A percentile compares a stretch with the other conserved stretches of the same genome.
phyloP scores from a whole-genome alignment of 1,139 yeast genomes.

The Sugiyamaella neomexicana region DNA sequence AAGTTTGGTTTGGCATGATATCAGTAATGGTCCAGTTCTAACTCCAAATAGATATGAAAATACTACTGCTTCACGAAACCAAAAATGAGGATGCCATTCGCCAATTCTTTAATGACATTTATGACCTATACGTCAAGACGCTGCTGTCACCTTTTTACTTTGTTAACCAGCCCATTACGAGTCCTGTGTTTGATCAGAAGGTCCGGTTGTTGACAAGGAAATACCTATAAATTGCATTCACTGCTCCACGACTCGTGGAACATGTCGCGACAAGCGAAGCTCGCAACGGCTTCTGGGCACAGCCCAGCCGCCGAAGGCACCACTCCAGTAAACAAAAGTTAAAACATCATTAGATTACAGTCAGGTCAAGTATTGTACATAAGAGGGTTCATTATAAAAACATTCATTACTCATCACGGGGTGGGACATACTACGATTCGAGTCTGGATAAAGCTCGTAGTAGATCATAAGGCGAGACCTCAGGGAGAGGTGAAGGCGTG shows the following conservation, averaged over 20 bases:
- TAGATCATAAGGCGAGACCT: constrained; percentile 20
- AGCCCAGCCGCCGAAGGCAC: neutral
- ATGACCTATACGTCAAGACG: constrained; percentile 85
- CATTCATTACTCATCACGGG: constrained; percentile 9
- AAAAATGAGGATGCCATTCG: constrained; percentile 70
- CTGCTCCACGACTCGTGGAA: too few relatives aligned
- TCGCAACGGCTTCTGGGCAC: neutral
- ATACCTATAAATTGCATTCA: constrained; percentile 51
- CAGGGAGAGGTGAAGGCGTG: neutral
- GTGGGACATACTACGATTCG: constrained; percentile 5
- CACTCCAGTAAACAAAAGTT: neutral
- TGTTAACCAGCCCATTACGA: constrained; percentile 70
- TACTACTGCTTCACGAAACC: constrained; percentile 72
- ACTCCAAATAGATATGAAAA: constrained; percentile 53
- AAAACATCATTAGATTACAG: neutral
- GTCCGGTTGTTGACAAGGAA: constrained; percentile 73
- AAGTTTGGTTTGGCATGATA: too few relatives aligned
- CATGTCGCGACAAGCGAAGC: neutral
- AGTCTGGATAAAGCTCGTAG: constrained; percentile 26
- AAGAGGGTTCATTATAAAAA: constrained; percentile 5
- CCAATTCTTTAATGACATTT: constrained; percentile 80
- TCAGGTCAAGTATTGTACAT: constrained; percentile 1
- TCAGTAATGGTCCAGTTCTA: neutral
- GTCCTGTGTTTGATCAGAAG: constrained; percentile 73
- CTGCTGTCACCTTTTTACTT: constrained; percentile 83